These are phyloP conservation scores for Moelleriella libera DNA, from an alignment of 2,329 filamentous ascomycete species.

Conservation along the genomic window DNA sequence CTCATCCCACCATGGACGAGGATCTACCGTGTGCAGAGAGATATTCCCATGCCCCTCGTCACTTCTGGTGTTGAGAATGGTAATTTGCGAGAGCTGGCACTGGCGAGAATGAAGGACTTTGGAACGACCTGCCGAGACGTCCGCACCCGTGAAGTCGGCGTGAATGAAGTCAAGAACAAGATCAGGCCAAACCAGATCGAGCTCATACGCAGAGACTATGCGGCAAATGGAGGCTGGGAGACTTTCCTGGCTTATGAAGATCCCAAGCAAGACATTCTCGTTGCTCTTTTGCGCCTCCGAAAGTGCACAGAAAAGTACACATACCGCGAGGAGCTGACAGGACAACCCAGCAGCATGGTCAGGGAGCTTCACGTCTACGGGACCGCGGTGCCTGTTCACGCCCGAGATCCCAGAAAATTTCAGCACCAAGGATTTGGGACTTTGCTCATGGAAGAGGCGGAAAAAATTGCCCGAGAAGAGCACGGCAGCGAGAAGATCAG, in stretches of 20 bases:
- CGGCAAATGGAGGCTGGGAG: slow-evolving; percentile 94
- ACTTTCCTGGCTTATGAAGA: slow-evolving; percentile 97
- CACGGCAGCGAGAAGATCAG: slow-evolving; percentile 90
- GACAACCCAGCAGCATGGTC: slow-evolving; percentile 82
- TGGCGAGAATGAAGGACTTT: slow-evolving; percentile 98
- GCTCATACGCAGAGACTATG: slow-evolving; percentile 84
- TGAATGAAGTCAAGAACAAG: slow-evolving; percentile 99
- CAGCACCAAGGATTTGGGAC: slow-evolving; percentile 98
- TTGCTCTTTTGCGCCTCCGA: slow-evolving; percentile 74
- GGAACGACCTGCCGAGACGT: slow-evolving; percentile 95
- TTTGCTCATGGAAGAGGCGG: slow-evolving; percentile 92
- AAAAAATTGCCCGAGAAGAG: slow-evolving; percentile 86
- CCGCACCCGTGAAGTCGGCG: slow-evolving; percentile 87
- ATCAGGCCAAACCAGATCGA: slow-evolving; percentile 94
- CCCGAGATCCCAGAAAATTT: slow-evolving; percentile 88
- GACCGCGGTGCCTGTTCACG: slow-evolving; percentile 92
- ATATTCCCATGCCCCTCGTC: slow-evolving; percentile 99
- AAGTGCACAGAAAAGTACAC: slow-evolving; percentile 90
- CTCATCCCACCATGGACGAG: slow-evolving; percentile 94
- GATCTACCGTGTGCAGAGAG: slow-evolving; percentile 95
- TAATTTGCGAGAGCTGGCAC: slow-evolving; percentile 80
- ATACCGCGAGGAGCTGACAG: slow-evolving; percentile 73
- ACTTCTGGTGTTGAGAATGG: slow-evolving; percentile 97
- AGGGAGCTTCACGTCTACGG: slow-evolving; percentile 95
- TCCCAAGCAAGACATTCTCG: slow-evolving; percentile 94